Evolutionary conservation across 306 rosid species (phyloP).

Genomic region (Cicer yamashitae): DNA sequence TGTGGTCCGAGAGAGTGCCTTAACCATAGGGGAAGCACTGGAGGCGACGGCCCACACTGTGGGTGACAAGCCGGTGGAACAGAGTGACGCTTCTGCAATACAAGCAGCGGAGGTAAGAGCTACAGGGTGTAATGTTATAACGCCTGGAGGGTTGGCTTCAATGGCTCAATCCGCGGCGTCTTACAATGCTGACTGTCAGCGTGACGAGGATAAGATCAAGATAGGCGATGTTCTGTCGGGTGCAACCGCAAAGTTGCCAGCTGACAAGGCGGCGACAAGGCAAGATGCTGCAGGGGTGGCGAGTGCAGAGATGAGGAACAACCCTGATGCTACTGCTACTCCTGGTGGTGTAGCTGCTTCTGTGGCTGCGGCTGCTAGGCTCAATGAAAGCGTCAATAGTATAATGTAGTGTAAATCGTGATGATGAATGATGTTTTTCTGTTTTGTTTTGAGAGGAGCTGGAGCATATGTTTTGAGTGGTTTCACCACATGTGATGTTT

Average conservation of each 20-base stretch:
- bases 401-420: not conserved
- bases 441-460: not conserved
- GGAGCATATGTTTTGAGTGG: not conserved
- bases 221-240: conserved; percentile 56
- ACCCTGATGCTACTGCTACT: conserved; percentile 41
- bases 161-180: conserved; percentile 69
- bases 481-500: too few species aligned
- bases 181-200: conserved; percentile 49
- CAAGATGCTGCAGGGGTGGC: conserved; percentile 71
- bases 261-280: conserved; percentile 61
- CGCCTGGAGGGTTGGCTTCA: conserved; percentile 65
- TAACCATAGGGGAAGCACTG: conserved; percentile 81
- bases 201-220: conserved; percentile 60
- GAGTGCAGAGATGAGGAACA: conserved; percentile 70
- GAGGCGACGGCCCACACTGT: conserved; percentile 64
- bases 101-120: conserved; percentile 80
- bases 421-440: not conserved
- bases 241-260: conserved; percentile 58
- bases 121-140: conserved; percentile 54
- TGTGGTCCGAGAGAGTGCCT: conserved; percentile 33
- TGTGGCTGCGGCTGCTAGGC: conserved; percentile 68
- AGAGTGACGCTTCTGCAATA: conserved; percentile 69
- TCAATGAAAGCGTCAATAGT: conserved; percentile 51
- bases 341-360: conserved; percentile 81
- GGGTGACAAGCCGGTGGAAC: conserved; percentile 64